Conservation (phyloP, 2,329 filamentous ascomycete genomes). For the Hysterium pulicare region DNA sequence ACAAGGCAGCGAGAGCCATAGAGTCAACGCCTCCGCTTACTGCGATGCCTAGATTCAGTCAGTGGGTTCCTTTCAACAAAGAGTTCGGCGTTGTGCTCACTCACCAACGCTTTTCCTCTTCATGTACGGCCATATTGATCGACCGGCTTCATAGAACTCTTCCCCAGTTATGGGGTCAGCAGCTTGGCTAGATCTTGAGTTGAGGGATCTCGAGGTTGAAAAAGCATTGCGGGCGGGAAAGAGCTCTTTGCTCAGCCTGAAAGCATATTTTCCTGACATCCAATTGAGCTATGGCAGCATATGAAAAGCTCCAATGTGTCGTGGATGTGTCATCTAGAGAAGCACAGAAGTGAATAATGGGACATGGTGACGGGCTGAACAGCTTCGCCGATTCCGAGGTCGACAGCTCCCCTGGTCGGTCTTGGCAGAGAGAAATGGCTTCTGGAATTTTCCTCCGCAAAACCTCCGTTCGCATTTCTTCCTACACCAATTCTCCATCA, state of each 20-base stretch:
- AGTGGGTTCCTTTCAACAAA: too few relatives aligned
- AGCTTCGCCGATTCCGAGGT: too few relatives aligned
- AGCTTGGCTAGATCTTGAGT: too few relatives aligned
- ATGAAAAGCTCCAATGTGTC: too few relatives aligned
- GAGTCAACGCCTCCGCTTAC: slow-evolving; percentile 93
- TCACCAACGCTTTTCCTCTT: not conserved
- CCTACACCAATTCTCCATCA: not conserved
- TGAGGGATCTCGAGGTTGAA: slow-evolving; percentile 13
- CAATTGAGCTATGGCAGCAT: slow-evolving; percentile 14
- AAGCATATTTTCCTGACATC: slow-evolving; percentile 36
- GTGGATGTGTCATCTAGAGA: too few relatives aligned
- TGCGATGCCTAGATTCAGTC: slow-evolving; percentile 55
- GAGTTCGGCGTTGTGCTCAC: too few relatives aligned
- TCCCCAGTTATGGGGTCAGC: slow-evolving; percentile 18
- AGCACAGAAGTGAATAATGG: too few relatives aligned
- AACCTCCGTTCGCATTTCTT: slow-evolving; percentile 5
- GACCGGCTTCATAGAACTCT: slow-evolving; percentile 23
- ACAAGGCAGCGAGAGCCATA: slow-evolving; percentile 87
- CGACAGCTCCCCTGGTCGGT: not conserved
- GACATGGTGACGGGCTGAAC: too few relatives aligned
- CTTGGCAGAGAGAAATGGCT: not conserved
- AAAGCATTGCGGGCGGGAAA: slow-evolving; percentile 10
- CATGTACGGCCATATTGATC: not conserved
- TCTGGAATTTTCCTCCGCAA: slow-evolving; percentile 10
- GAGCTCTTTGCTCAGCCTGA: slow-evolving; percentile 28